Evolutionary conservation across 495 filamentous ascomycete species (phyloP).

Genomic region (Cudoniella acicularis): DNA sequence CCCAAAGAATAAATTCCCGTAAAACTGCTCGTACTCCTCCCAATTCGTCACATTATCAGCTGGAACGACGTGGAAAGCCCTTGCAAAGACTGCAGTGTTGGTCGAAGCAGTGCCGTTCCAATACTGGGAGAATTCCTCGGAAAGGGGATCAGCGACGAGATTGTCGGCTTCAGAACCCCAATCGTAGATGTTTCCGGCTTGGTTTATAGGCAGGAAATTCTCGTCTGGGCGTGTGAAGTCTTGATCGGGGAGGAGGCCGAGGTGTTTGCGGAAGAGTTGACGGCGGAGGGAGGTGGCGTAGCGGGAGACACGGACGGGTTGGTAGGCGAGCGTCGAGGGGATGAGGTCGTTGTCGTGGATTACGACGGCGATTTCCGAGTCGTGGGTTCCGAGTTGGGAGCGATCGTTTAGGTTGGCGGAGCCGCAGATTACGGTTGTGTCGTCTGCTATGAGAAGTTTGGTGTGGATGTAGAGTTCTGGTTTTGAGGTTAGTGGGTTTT

Average conservation of each 20-base stretch:
- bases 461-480: conserved; percentile 78
- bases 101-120: conserved; percentile 70
- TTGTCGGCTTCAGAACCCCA: conserved; percentile 71
- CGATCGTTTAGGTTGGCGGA: conserved; percentile 95
- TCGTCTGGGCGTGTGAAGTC: conserved; percentile 52
- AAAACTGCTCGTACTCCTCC: conserved; percentile 83
- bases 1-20: conserved; percentile 58
- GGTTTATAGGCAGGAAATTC: conserved; percentile 74
- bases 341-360: conserved; percentile 74
- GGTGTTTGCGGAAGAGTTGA: conserved; percentile 85
- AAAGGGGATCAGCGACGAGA: conserved; percentile 72
- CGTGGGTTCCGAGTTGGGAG: conserved; percentile 82
- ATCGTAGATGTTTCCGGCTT: conserved; percentile 72
- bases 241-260: conserved; percentile 77
- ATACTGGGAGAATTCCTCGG: conserved; percentile 58
- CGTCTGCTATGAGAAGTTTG: conserved; percentile 92
- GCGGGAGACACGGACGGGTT: conserved; percentile 63
- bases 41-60: conserved; percentile 77
- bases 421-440: conserved; percentile 83
- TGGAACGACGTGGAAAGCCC: conserved; percentile 85
- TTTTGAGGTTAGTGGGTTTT: neutral
- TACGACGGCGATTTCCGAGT: conserved; percentile 69
- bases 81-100: conserved; percentile 83
- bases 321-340: conserved; percentile 66
- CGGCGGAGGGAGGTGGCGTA: conserved; percentile 83